A percentile compares a stretch with the other conserved stretches of the same genome.
Evolutionary conservation across 2,329 filamentous ascomycete species (phyloP).

Genomic region (Pseudofabraea citricarpa): DNA sequence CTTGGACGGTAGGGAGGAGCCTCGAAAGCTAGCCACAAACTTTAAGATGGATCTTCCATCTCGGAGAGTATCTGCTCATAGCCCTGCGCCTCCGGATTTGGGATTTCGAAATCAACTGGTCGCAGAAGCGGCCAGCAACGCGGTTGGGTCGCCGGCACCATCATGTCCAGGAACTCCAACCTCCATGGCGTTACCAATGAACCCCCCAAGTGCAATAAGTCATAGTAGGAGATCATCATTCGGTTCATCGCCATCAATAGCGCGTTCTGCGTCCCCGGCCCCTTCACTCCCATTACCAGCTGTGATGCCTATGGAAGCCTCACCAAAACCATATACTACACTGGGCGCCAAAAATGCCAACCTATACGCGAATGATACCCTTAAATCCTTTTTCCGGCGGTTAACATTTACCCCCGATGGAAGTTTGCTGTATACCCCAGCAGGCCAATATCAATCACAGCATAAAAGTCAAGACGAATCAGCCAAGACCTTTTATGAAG

Average conservation of each 20-base stretch:
- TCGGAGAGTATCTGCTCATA: conserved; percentile 83
- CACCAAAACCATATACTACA: conserved; percentile 64
- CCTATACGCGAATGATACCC: conserved; percentile 92
- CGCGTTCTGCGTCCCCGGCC: conserved; percentile 86
- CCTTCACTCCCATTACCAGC: conserved; percentile 91
- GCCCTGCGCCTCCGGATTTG: conserved; percentile 84
- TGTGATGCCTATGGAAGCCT: conserved; percentile 89
- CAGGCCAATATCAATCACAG: conserved; percentile 88
- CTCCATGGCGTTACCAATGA: conserved; percentile 88
- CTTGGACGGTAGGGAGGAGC: conserved; percentile 57
- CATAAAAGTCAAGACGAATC: conserved; percentile 57
- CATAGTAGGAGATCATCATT: conserved; percentile 96
- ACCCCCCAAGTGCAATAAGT: conserved; percentile 82
- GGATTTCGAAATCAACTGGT: conserved; percentile 61
- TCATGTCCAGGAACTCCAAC: conserved; percentile 94
- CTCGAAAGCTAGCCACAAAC: conserved; percentile 74
- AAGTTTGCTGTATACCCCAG: conserved; percentile 87
- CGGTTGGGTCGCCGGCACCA: conserved; percentile 75
- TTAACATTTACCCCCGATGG: conserved; percentile 94
- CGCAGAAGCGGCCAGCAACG: conserved; percentile 43
- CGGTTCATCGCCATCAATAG: conserved; percentile 64
- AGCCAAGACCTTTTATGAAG: conserved; percentile 73
- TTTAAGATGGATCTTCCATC: conserved; percentile 85
- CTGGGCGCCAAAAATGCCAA: conserved; percentile 75
- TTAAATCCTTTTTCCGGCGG: conserved; percentile 94